phyloP scores from a whole-genome alignment of 768 basidiomycete species.

The Sarcodon sp. region DNA sequence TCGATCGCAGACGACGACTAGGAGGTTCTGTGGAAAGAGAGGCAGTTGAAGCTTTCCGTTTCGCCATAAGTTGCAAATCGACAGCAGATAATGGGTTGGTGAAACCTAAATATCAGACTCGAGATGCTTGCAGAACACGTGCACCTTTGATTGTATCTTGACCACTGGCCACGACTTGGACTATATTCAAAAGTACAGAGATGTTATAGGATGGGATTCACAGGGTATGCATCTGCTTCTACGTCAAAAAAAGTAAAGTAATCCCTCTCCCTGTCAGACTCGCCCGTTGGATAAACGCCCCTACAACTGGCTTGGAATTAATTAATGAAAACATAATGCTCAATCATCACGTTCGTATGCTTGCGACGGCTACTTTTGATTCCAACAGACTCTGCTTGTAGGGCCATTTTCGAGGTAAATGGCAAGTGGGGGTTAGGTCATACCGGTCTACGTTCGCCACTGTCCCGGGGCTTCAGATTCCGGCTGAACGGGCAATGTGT shows the following conservation, averaged over 20 bases:
- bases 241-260: background rate
- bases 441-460: conserved; percentile 64
- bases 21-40: background rate
- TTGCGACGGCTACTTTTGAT: background rate
- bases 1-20: background rate
- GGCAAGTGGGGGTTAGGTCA: conserved; percentile 59
- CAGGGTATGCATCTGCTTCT: background rate
- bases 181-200: no score
- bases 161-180: background rate
- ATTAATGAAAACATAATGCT: conserved; percentile 54
- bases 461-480: conserved; percentile 33
- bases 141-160: background rate
- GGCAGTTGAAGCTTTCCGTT: background rate
- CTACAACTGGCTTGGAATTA: conserved; percentile 53
- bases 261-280: conserved; percentile 26
- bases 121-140: background rate
- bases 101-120: background rate
- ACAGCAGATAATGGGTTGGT: background rate
- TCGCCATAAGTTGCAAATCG: background rate
- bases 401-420: conserved; percentile 50
- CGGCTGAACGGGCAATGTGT: conserved; percentile 58
- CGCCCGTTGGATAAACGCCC: conserved; percentile 78
- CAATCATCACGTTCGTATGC: conserved; percentile 50
- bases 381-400: conserved; percentile 14
- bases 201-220: background rate